phyloP scores from a whole-genome alignment of 768 basidiomycete genomes.

The Strobilomyces echinocephalus region DNA sequence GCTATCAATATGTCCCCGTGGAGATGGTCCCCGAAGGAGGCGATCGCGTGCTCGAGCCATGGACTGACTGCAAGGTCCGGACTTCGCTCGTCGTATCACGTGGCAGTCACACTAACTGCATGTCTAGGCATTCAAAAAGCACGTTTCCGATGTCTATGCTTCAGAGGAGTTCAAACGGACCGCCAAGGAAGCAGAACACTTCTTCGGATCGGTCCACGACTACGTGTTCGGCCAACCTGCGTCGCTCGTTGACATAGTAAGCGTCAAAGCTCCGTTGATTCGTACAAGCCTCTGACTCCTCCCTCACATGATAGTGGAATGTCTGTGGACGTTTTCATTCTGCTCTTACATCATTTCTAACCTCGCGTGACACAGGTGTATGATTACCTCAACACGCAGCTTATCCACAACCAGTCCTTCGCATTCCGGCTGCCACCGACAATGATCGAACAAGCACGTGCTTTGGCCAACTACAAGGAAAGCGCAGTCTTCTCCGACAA shows the following conservation, averaged over 20 bases:
- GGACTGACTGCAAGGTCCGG: slow-evolving; percentile 57
- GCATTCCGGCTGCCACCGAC: slow-evolving; percentile 71
- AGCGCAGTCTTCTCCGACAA: slow-evolving; percentile 64
- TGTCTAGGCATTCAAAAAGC: slow-evolving; percentile 58
- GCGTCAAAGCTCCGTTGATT: slow-evolving; percentile 22
- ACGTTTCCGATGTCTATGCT: slow-evolving; percentile 55
- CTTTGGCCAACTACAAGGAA: slow-evolving; percentile 75
- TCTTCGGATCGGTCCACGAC: slow-evolving; percentile 61
- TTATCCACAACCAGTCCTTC: slow-evolving; percentile 78
- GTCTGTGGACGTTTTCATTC: slow-evolving; percentile 37
- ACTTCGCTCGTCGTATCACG: slow-evolving; percentile 32
- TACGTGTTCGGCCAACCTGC: slow-evolving; percentile 65
- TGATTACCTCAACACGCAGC: slow-evolving; percentile 75
- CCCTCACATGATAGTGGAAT: slow-evolving; percentile 56
- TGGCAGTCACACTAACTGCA: slow-evolving; percentile 22
- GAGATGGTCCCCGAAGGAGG: slow-evolving; percentile 44
- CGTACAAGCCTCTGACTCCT: slow-evolving; percentile 10
- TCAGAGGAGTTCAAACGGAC: slow-evolving; percentile 63
- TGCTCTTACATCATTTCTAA: slow-evolving; percentile 10
- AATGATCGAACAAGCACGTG: slow-evolving; percentile 66
- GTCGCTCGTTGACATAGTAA: slow-evolving; percentile 59
- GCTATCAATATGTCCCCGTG: slow-evolving; percentile 85
- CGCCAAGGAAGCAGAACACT: slow-evolving; percentile 51
- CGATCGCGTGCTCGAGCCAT: slow-evolving; percentile 76
- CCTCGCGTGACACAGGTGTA: slow-evolving; percentile 45